Percentiles rank a stretch among this genome's conserved stretches.
phyloP scores from a whole-genome alignment of 805 yeast species.

The Starmera pachycereana region DNA sequence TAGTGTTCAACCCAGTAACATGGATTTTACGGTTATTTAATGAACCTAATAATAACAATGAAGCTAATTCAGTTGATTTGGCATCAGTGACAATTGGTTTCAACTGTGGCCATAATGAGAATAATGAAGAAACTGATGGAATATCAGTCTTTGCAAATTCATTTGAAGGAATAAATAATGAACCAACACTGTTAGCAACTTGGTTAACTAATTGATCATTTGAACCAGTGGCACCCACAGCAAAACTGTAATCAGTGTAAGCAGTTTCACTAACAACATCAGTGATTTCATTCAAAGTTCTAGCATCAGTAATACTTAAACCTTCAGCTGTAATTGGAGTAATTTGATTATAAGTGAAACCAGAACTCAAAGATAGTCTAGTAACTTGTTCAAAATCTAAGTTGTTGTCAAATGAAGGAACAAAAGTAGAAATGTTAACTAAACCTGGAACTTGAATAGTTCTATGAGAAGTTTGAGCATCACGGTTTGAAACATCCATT shows the following conservation, averaged over 20 bases:
- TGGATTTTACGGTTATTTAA: conserved; percentile 79
- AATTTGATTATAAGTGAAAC: conserved; percentile 79
- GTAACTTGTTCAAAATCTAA: conserved; percentile 58
- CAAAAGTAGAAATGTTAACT: conserved; percentile 69
- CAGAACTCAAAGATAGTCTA: conserved; percentile 65
- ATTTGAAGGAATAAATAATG: conserved; percentile 74
- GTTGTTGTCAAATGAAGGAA: conserved; percentile 50
- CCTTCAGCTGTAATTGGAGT: conserved; percentile 64
- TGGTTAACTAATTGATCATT: conserved; percentile 54
- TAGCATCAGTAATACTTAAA: conserved; percentile 51
- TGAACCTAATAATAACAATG: conserved; percentile 80
- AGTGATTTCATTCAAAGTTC: conserved; percentile 54
- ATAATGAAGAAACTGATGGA: conserved; percentile 68
- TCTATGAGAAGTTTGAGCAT: conserved; percentile 84
- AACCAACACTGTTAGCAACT: conserved; percentile 58
- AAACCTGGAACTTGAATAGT: conserved; percentile 81
- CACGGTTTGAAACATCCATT: conserved; percentile 66
- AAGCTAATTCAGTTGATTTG: conserved; percentile 84
- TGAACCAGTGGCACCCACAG: conserved; percentile 71
- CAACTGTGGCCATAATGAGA: conserved; percentile 71
- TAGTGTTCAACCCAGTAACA: conserved; percentile 74
- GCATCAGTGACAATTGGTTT: conserved; percentile 92
- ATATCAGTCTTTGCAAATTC: conserved; percentile 57
- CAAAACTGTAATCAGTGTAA: conserved; percentile 72
- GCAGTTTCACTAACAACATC: conserved; percentile 43